Conservation (phyloP, 345 rosid genomes). For the Heritiera littoralis region DNA sequence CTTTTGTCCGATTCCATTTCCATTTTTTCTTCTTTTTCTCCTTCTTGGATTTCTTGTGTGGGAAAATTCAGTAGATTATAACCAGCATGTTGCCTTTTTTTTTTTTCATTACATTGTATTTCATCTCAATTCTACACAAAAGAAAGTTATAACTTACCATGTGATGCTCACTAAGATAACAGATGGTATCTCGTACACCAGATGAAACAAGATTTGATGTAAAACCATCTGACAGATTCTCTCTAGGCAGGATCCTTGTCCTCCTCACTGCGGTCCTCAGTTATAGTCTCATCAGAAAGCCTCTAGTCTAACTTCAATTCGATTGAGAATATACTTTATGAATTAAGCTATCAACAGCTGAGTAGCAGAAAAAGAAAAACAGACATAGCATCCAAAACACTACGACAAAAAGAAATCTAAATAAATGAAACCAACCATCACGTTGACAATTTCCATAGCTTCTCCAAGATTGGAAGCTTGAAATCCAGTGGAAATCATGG, state of each 20-base stretch:
- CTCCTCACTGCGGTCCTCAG: conserved; percentile 71
- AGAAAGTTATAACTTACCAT: conserved; percentile 57
- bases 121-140: background rate
- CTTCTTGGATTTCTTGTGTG: background rate
- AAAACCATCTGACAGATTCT: conserved; percentile 75
- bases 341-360: background rate
- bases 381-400: background rate
- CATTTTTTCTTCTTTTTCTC: background rate
- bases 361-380: background rate
- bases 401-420: background rate
- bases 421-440: conserved; percentile 59
- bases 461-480: conserved; percentile 97
- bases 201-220: conserved; percentile 96
- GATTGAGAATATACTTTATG: background rate
- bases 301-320: conserved; percentile 89
- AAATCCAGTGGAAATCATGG: conserved; percentile 84
- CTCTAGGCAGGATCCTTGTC: conserved; percentile 65
- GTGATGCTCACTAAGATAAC: conserved; percentile 83
- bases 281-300: conserved; percentile 60
- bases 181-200: conserved; percentile 79
- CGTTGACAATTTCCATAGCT: conserved; percentile 72
- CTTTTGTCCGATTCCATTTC: background rate
- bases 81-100: background rate
- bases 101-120: background rate
- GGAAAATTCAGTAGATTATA: background rate